Base-by-base conservation (phyloP, 1,139 yeast species). In the Pichia cactophila region DNA sequence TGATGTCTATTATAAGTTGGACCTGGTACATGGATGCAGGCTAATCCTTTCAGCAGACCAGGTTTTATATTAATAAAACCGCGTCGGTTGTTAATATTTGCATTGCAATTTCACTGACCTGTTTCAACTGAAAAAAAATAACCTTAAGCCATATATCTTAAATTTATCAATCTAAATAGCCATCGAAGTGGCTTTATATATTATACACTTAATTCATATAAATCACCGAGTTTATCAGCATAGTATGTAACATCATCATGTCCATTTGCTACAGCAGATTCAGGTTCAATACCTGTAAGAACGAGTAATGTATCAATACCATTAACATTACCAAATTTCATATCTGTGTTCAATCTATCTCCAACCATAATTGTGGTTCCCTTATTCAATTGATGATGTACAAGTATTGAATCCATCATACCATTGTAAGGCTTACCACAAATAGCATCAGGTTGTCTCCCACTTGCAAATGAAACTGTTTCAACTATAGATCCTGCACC, bases 401-500 rank as follows among this genome's bases (percentile, higher is more conserved):
- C 86, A 55, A 83, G 80, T 63, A 92, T 86, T 26, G 95, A 83
- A 62, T 88, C 86, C 83, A 92, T 78, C 97, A 92, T 90, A 47
- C 85, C 83, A 57, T 78, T 81, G 50, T 84, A 82, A 17, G 98
- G 98, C 65, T 92, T 92, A 47, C 98, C 98, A 60, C 97, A 85
- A 31, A 57, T 83, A 23, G 77, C 73, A 28, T 51, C 52, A 2
- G 90, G 89, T 55, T 77, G 69, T 57, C 97, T 76, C 12, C 90
- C 92, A 42, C 88, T 72, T 16, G 95, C 83, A 56, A 70, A 81
- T 5, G 86, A 78, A n/a, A 88, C 80, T 0, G 90, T 75, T 56
- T 88, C 87, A 45, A 92, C 84, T 56, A 88, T 80, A 3, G 97
- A 83, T 1, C 98, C 98, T 1, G 98, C 97, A 26, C 98, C 98